Base-by-base conservation (phyloP, 306 rosid species). In the Vigna trinervia region DNA sequence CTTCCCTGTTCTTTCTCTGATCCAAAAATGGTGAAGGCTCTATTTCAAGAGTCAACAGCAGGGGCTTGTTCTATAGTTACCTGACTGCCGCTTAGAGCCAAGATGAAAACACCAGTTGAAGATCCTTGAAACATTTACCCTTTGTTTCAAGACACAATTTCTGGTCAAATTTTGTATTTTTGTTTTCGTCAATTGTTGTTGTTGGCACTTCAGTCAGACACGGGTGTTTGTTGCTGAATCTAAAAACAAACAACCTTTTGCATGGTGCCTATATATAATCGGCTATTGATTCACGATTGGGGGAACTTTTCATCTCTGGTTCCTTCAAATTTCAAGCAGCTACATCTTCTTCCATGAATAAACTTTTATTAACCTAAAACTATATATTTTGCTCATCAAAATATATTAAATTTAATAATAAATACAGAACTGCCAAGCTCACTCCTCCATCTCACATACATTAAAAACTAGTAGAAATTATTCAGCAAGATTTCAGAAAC, bases 21-120 rank as follows among this genome's bases (percentile, higher is more conserved):
- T 22, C 23, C 23, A 22, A 22, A 22, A 57, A 12, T 17, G 39
- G 2, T 5, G 11, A 12, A 66, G 92, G 89, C 97, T 91, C 92
- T 73, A 85, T 77, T 15, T 17, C 32, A 63, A 6, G 97, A 91
- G 94, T 91, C 97, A 89, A 84, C 97, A 91, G 97, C 85, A 69
- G 89, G 84, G 75, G 88, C 85, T 89, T 32, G 20, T 87, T 81
- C 59, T 60, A 59, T 89, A 82, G 97, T 64, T 73, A 80, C 76
- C 80, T 65, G 89, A 45, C 94, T 89, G 94, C 97, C 94, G 94
- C 97, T 89, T 89, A 84, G 92, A 89, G 97, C 92, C 94, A 5
- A 89, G 5, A 91, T 39, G 19, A 65, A 48, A 61, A 2, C 1
- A 76, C 88, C 90, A 87, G 90, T 54, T 28, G 89, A 91, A 91